phyloP scores from a whole-genome alignment of 495 filamentous ascomycete genomes.

The Neurospora cerealis region DNA sequence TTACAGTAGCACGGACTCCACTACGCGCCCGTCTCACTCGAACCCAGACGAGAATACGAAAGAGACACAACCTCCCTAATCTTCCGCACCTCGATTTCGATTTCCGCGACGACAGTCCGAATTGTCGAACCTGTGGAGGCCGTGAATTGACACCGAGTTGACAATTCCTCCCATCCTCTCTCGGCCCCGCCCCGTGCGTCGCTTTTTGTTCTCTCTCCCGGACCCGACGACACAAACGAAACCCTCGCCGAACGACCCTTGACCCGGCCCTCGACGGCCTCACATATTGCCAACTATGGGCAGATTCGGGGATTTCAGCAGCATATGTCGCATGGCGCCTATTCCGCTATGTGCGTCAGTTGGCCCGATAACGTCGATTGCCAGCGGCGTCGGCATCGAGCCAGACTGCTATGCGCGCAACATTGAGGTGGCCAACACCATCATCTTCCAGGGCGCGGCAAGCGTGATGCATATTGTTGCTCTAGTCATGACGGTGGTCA shows the following conservation, averaged over 20 bases:
- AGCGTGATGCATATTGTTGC: constrained; percentile 90
- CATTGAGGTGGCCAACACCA: constrained; percentile 93
- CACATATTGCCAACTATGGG: constrained; percentile 48
- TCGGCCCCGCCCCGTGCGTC: neutral
- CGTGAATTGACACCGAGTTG: neutral
- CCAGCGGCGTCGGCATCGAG: constrained; percentile 67
- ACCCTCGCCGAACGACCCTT: neutral
- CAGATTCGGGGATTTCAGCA: constrained; percentile 73
- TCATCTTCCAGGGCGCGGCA: constrained; percentile 91
- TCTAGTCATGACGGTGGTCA: constrained; percentile 84
- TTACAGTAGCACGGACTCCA: neutral
- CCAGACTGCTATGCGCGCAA: constrained; percentile 88
- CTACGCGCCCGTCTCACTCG: neutral
- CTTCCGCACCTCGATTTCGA: neutral
- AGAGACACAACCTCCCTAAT: neutral
- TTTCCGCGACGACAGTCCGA: neutral
- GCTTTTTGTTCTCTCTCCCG: neutral
- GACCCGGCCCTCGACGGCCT: constrained; percentile 5
- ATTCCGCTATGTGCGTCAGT: constrained; percentile 84
- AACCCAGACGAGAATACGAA: neutral
- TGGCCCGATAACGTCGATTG: constrained; percentile 50
- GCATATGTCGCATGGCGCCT: constrained; percentile 75
- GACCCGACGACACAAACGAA: neutral
- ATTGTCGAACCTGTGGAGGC: neutral
- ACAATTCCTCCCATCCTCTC: neutral